These are phyloP conservation scores for Cladophialophora chaetospira DNA, from an alignment of 2,329 filamentous ascomycete species.

Conservation along the genomic window DNA sequence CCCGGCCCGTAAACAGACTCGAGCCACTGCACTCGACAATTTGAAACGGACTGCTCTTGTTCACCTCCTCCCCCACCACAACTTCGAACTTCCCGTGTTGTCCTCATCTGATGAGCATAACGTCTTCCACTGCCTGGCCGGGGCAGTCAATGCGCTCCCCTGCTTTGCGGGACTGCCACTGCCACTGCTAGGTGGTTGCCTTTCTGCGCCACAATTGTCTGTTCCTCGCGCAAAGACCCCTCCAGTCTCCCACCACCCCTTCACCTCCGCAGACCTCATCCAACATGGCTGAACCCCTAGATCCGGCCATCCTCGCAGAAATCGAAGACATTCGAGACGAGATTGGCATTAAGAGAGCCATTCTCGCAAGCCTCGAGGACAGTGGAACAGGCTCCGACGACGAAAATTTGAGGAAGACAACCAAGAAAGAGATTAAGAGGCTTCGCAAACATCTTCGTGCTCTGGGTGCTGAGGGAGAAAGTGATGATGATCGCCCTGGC, in stretches of 20 bases:
- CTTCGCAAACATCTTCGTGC: conserved; percentile 15
- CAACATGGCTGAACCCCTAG: conserved; percentile 20
- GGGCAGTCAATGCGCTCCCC: not conserved
- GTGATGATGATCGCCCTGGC: not conserved
- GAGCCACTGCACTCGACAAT: too few species aligned
- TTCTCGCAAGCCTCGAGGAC: conserved; percentile 25
- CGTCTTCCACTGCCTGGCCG: not conserved
- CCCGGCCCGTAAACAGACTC: too few species aligned
- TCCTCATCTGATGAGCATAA: not conserved
- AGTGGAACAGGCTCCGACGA: conserved; percentile 14
- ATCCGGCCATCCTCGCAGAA: conserved; percentile 10
- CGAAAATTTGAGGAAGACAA: conserved; percentile 12
- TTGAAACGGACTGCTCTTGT: too few species aligned
- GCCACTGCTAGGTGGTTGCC: not conserved
- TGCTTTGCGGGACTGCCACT: not conserved
- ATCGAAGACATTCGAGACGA: conserved; percentile 28
- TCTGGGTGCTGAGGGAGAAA: not conserved
- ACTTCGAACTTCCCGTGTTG: too few species aligned
- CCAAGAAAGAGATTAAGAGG: conserved; percentile 15
- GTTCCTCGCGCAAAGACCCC: not conserved
- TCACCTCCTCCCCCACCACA: too few species aligned
- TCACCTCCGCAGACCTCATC: not conserved
- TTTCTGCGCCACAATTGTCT: not conserved
- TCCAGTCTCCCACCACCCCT: too few species aligned
- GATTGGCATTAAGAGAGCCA: conserved; percentile 25